Evolutionary conservation across 345 rosid genomes (phyloP), one percentile per base, ranked within the genome.

Genomic region (Bruguiera gymnorhiza): DNA sequence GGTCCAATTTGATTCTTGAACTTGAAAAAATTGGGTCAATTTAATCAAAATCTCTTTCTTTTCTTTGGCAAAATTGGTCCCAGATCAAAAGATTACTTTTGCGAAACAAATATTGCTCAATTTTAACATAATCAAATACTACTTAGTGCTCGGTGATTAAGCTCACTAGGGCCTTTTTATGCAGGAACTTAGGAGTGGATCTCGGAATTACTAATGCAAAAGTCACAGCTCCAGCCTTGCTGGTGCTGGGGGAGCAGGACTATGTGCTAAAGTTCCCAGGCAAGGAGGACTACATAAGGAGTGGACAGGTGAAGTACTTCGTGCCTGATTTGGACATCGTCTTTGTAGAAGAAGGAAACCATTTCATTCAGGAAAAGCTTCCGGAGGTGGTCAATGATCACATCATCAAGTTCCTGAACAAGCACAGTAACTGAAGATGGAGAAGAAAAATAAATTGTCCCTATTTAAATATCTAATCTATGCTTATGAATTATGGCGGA

Each of bases 201-300:
- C 37, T 37, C 13, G 68, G 70, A 30, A 39, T 70, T 29, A 48
- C 66, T 10, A 65, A 79, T 37, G 75, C 81, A 6, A 75, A 71
- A 66, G 69, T 79, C 43, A 32, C 32, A 6, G 75, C 73, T 68
- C 86, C 80, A 3, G 24, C 62, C 0, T 69, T 83, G 62, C 63
- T 83, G 64, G 65, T 83, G 34, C 75, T 77, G 82, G 82, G 83
- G 21, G 82, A 69, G 74, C 75, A 72, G 60, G 83, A 82, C 72
- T 79, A 69, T 18, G 72, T 53, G 55, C 67, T 79, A 10, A 79
- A 77, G 36, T 63, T 77, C 26, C 76, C 76, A 0, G 78, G 76
- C n/a, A 59, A 72, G 52, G 82, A 75, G 36, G 81, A 77, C 23
- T 80, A 66, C 72, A 57, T 80, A 58, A 60, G 75, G 62, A 63